Percentiles rank a stretch among this genome's conserved stretches.
phyloP scores from a whole-genome alignment of 148 eudicot species.

The Gaultheria prostrata region DNA sequence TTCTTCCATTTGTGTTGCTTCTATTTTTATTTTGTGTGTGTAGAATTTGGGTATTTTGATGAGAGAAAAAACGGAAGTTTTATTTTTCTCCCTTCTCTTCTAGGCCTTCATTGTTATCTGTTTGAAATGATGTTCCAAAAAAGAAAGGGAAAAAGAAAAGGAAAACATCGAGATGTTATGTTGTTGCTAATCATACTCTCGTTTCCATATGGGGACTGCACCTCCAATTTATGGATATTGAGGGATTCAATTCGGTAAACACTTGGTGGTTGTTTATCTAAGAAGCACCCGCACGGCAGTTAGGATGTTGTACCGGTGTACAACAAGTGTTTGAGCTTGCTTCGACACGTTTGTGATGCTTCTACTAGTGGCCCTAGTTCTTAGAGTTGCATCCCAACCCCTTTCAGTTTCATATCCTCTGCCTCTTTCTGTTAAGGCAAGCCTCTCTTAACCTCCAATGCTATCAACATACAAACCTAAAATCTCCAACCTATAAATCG shows the following conservation, averaged over 20 bases:
- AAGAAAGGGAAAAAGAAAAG: not conserved
- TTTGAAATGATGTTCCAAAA: not conserved
- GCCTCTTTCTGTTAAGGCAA: not conserved
- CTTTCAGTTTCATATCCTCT: not conserved
- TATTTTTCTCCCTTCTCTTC: not conserved
- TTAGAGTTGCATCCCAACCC: not conserved
- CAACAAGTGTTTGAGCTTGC: not conserved
- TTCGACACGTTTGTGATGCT: not conserved
- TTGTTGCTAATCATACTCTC: not conserved
- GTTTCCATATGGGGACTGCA: not conserved
- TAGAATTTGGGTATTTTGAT: not conserved
- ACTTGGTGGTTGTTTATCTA: constrained; percentile 3
- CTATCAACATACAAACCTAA: not conserved
- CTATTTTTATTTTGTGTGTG: not conserved
- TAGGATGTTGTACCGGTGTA: not conserved
- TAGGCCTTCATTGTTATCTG: not conserved
- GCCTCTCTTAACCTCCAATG: not conserved
- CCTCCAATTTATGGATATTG: not conserved
- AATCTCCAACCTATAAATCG: not conserved
- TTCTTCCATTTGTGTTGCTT: not conserved
- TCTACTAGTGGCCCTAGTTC: not conserved
- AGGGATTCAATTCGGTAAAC: not conserved
- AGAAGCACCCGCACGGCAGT: not conserved
- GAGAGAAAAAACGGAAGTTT: not conserved
- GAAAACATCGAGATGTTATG: not conserved